phyloP scores from a whole-genome alignment of 129 eudicot genomes.

The Flaveria bidentis region DNA sequence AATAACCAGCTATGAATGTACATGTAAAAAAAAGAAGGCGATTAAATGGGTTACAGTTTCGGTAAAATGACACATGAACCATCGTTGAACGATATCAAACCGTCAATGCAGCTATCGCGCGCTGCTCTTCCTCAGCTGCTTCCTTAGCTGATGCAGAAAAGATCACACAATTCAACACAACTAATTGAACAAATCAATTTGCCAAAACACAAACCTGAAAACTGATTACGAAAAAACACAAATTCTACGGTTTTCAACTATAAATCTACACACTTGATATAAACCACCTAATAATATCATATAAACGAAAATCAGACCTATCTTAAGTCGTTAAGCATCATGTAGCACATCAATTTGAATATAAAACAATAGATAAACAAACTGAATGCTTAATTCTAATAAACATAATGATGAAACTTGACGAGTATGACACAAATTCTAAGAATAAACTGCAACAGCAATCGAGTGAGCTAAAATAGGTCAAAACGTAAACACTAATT shows the following conservation, averaged over 20 bases:
- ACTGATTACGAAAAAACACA: neutral
- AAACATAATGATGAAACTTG: no score
- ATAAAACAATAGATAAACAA: neutral
- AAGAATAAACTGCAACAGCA: no score
- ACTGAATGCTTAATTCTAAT: neutral
- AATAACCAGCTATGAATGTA: neutral
- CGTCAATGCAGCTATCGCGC: neutral
- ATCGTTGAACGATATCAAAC: constrained; percentile 10
- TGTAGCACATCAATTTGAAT: neutral
- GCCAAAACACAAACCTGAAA: neutral
- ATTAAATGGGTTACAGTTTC: constrained; percentile 30
- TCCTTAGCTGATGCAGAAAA: neutral
- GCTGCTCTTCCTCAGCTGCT: constrained; percentile 2
- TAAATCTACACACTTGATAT: neutral
- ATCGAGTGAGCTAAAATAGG: no score
- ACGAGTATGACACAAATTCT: no score
- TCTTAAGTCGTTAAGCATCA: neutral
- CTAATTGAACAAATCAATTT: neutral
- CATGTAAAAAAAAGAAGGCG: neutral
- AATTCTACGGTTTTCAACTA: neutral
- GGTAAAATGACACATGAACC: constrained; percentile 36
- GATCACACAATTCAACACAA: neutral
- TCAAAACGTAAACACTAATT: no score
- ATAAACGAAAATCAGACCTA: neutral
- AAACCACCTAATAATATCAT: neutral